phyloP scores from a whole-genome alignment of 768 basidiomycete genomes.

The Peribolospora baueri region DNA sequence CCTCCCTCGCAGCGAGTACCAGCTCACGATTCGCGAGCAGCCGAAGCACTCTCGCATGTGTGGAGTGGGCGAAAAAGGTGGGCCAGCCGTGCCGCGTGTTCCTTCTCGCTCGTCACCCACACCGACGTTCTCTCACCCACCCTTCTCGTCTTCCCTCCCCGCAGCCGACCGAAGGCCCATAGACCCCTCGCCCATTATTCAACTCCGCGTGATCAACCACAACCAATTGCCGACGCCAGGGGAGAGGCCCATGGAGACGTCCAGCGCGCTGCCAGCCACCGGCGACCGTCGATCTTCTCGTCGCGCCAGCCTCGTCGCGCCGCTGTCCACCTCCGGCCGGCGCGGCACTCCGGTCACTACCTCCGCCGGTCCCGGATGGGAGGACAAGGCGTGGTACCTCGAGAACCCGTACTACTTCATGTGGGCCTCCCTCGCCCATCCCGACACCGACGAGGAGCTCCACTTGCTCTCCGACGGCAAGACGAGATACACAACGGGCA shows the following conservation, averaged over 20 bases:
- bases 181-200: slow-evolving; percentile 89
- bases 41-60: slow-evolving; percentile 42
- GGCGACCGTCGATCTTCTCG: no score
- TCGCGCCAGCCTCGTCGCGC: no score
- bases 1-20: slow-evolving; percentile 39
- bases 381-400: slow-evolving; percentile 35
- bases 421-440: slow-evolving; percentile 72
- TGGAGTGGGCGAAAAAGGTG: slow-evolving; percentile 10
- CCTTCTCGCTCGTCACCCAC: not conserved
- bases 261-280: no score
- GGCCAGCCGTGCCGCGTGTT: not conserved
- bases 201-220: slow-evolving; percentile 44
- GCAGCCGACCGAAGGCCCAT: slow-evolving; percentile 76
- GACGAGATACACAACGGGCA: slow-evolving; percentile 72
- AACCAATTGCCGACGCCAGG: no score
- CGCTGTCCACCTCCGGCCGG: slow-evolving; percentile 7
- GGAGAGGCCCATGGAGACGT: no score
- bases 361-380: not conserved
- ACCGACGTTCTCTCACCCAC: not conserved
- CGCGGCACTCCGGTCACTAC: slow-evolving; percentile 7
- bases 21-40: slow-evolving; percentile 65
- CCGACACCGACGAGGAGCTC: slow-evolving; percentile 65
- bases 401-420: slow-evolving; percentile 92
- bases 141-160: not conserved
- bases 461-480: slow-evolving; percentile 81